phyloP scores from a whole-genome alignment of 164 flowering plant genomes.

The Litsea cubeba region DNA sequence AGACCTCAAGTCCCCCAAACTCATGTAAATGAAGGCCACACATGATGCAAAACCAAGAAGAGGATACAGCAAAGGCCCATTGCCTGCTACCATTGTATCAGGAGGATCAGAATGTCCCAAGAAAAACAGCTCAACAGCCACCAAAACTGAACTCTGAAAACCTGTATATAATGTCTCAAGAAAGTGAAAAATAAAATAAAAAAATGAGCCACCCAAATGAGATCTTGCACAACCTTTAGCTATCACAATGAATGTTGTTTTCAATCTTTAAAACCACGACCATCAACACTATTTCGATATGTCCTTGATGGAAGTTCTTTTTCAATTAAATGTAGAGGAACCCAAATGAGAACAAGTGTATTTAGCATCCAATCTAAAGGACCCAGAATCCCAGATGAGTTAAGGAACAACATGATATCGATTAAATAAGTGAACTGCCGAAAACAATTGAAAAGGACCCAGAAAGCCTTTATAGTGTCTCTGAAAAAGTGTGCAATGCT shows the following conservation, averaged over 20 bases:
- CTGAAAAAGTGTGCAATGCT: neutral
- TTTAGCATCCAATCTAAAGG: neutral
- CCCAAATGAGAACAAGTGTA: slow-evolving; percentile 10
- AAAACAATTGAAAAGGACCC: neutral
- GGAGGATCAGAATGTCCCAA: neutral
- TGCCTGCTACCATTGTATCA: slow-evolving; percentile 36
- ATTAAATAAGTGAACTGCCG: neutral
- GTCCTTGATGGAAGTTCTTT: neutral
- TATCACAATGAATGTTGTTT: slow-evolving; percentile 5
- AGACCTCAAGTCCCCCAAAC: slow-evolving; percentile 45
- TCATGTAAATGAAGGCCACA: slow-evolving; percentile 62
- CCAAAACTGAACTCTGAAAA: neutral
- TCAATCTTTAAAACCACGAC: slow-evolving; percentile 8
- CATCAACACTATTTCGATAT: neutral
- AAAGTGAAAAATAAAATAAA: neutral
- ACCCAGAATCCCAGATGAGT: slow-evolving; percentile 7
- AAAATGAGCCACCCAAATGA: slow-evolving; percentile 5
- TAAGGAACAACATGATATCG: neutral
- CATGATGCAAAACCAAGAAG: slow-evolving; percentile 69
- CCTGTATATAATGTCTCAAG: neutral
- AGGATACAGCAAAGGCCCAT: slow-evolving; percentile 51
- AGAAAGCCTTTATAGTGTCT: neutral
- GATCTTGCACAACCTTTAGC: slow-evolving; percentile 12
- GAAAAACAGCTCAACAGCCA: neutral
- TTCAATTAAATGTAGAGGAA: neutral